phyloP scores from a whole-genome alignment of 1,139 yeast genomes.

The Candida frijolesensis region DNA sequence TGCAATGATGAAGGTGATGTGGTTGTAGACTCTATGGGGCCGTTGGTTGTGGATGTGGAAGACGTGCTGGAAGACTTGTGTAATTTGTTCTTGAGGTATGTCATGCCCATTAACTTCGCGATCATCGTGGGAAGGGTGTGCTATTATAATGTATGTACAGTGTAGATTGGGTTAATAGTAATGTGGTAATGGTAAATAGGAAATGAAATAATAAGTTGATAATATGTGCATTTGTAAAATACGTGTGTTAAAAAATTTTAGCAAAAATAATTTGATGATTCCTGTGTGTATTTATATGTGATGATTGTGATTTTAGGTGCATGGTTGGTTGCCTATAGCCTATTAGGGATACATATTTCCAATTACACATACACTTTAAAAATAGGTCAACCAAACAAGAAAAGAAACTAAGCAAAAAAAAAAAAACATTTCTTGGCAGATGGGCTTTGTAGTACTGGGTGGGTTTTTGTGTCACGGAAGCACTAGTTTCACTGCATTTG shows the following conservation, averaged over 20 bases:
- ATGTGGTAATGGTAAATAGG: neutral
- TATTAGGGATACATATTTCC: too few relatives aligned
- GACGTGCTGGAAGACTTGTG: neutral
- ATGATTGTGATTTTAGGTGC: neutral
- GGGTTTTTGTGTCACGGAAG: neutral
- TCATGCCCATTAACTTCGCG: slow-evolving; percentile 10
- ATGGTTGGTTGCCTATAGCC: too few relatives aligned
- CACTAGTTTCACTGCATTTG: neutral
- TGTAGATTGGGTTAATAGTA: neutral
- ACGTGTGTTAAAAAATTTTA: neutral
- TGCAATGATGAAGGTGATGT: slow-evolving; percentile 1
- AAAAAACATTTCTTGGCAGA: neutral
- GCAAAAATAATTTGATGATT: neutral
- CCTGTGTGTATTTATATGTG: neutral
- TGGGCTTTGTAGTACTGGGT: too few relatives aligned
- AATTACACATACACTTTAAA: too few relatives aligned
- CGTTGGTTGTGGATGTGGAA: neutral
- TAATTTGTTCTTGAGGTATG: slow-evolving; percentile 9
- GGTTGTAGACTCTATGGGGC: neutral
- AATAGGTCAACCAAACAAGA: neutral
- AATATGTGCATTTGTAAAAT: neutral
- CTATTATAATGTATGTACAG: neutral
- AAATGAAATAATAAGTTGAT: neutral
- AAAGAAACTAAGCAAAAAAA: too few relatives aligned
- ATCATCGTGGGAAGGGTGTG: slow-evolving; percentile 1